These are phyloP conservation scores for Dryas integrifolia DNA, from an alignment of 331 rosid species.

Conservation along the genomic window DNA sequence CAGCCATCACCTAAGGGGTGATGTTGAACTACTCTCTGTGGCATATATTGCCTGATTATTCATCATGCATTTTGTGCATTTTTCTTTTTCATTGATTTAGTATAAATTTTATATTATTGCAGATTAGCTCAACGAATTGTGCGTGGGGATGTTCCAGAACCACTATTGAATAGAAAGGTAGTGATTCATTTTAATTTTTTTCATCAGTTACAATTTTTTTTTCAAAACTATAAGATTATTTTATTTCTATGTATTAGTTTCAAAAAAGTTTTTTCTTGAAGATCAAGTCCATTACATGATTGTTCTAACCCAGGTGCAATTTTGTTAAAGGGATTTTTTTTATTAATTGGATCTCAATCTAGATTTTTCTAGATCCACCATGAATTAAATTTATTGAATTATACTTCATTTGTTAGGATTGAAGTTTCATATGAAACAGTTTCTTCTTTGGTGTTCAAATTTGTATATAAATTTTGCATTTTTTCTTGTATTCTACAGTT, in stretches of 20 bases:
- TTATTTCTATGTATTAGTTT: neutral
- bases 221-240: neutral
- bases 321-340: neutral
- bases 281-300: neutral
- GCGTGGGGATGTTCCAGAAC: conserved; percentile 98
- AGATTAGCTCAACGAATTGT: conserved; percentile 97
- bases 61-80: neutral
- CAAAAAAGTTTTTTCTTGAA: neutral
- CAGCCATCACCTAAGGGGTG: neutral
- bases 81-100: conserved; percentile 9
- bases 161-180: conserved; percentile 89
- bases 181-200: conserved; percentile 4
- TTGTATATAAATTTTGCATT: neutral
- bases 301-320: neutral
- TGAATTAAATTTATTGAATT: neutral
- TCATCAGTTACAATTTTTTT: neutral
- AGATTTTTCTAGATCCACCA: neutral
- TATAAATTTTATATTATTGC: conserved; percentile 3
- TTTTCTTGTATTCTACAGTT: conserved; percentile 44
- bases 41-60: neutral
- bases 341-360: neutral
- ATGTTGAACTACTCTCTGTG: neutral
- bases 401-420: neutral
- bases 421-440: neutral
- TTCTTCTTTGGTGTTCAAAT: neutral